Evolutionary conservation across 805 yeast genomes (phyloP), one percentile per base, ranked within the genome.

Genomic region (Jamesozyma hellenica): DNA sequence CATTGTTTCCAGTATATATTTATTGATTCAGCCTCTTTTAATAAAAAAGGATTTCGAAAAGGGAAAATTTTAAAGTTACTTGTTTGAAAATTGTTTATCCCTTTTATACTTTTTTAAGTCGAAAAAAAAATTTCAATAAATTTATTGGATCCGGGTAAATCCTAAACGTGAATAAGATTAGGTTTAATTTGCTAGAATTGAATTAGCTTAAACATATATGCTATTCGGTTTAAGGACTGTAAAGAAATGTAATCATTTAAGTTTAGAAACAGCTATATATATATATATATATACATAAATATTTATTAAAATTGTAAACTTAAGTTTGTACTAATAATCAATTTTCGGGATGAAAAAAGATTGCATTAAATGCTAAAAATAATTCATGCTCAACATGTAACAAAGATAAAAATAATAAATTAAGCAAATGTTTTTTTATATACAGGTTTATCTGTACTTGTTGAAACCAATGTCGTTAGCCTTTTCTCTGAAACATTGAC

Each of bases 401-500:
- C n/a, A 27, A 16, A 27, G 13, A 26, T 7, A 17, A 18, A 29
- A 30, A 36, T 28, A 28, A 4, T n/a, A 16, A 36, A 29, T n/a
- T 16, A 15, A 31, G 14, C 31, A 16, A 29, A 13, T 32, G 12
- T 21, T 18, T 23, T 18, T 18, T 11, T 13, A 19, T 19, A 4
- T 18, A 31, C 28, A 28, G 26, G 48, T 60, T 85, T 88, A 88
- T 79, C 96, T 90, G 88, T 74, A 83, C 79, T 92, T 92, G 92
- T 78, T 70, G 95, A 92, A 92, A 68, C 99, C 99, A 69, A 92
- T 92, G 75, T 92, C 97, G 70, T 76, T 68, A 65, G 99, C 97
- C 77, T 79, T 90, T 78, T 92, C 99, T 81, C 99, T 88, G 97
- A 92, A 92, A 77, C 96, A 90, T 79, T 92, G 99, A 84, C 99